Evolutionary conservation across 139 green algal species (phyloP).

Genomic region (Chlorella sp.): DNA sequence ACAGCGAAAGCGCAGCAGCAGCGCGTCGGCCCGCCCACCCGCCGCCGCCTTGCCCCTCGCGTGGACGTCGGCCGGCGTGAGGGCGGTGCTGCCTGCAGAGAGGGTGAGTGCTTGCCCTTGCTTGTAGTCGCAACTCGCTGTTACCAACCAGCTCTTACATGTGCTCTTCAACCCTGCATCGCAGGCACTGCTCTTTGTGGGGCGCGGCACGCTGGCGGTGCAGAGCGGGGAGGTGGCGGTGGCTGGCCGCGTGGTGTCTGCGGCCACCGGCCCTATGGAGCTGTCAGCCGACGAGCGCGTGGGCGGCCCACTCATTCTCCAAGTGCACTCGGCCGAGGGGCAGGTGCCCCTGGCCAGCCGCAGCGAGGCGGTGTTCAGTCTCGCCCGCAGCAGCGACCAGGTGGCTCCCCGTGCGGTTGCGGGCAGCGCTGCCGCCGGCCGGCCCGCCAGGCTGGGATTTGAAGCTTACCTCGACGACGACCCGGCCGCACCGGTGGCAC

Average conservation of each 20-base stretch:
- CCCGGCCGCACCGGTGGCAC: neutral
- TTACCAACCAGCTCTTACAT: too few relatives aligned
- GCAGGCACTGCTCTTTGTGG: constrained; percentile 25
- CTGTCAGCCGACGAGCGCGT: constrained; percentile 20
- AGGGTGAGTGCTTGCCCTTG: neutral
- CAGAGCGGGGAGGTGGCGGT: constrained; percentile 22
- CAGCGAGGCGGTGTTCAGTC: neutral
- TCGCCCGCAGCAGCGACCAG: constrained; percentile 1
- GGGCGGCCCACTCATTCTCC: constrained; percentile 8
- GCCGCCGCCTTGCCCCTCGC: too few relatives aligned
- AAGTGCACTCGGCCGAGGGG: neutral
- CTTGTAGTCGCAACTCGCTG: too few relatives aligned
- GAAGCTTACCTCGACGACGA: constrained; percentile 11
- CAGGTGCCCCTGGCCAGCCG: constrained; percentile 11
- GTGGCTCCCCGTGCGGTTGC: too few relatives aligned
- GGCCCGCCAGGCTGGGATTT: constrained; percentile 11
- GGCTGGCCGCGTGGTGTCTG: neutral
- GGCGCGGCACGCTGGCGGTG: constrained; percentile 7
- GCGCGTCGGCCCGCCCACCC: neutral
- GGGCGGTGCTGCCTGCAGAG: neutral
- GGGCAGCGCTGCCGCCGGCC: too few relatives aligned
- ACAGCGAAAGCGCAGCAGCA: constrained; percentile 1
- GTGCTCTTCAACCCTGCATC: neutral
- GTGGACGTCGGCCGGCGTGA: constrained; percentile 3
- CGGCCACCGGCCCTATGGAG: neutral